Base-by-base conservation (phyloP, 192 early-diverging fungal species). In the Rhizoclosmatium sp. region DNA sequence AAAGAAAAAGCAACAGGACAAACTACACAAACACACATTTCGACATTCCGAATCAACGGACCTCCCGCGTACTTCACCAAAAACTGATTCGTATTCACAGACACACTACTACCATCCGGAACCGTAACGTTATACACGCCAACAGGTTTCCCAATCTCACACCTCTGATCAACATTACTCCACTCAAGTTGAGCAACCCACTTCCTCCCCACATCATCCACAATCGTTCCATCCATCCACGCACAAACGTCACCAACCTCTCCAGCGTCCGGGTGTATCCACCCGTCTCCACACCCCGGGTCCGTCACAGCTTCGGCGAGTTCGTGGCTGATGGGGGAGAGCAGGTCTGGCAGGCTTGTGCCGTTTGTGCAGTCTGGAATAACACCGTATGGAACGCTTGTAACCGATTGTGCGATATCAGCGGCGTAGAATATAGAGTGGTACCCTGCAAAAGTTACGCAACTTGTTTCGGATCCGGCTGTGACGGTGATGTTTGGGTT, bases 181-280 rank as follows among this genome's bases (percentile, higher is more conserved):
- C 31, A 31, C 31, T 31, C 31, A 31, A 31, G 31, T 31, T 31
- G 31, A 31, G 31, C 31, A 31, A 31, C 31, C 31, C 31, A 31
- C 31, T 31, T 31, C 31, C 31, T 31, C 31, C 31, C 31, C 31
- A 0, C 31, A 0, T 31, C 31, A 31, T 31, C 31, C 31, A 31
- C 0, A 31, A 31, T 31, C 31, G 31, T 31, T 31, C 31, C 31
- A 31, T 31, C 31, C 31, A 31, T 31, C 31, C 40, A 21, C 59
- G 80, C 72, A 47, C 80, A 82, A 40, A 80, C 60, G 47, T 82
- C 80, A 41, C 51, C 80, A 46, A 78, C 79, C 65, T 82, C 80
- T 31, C 80, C 73, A 51, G 59, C 69, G 23, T n/a, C 39, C 4
- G 12, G 10, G 72, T 79, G 69, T 46, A 82, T 82, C 81, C 81